These are phyloP conservation scores for Irpex sp. DNA, from an alignment of 1,284 basidiomycete genomes.

Conservation along the genomic window DNA sequence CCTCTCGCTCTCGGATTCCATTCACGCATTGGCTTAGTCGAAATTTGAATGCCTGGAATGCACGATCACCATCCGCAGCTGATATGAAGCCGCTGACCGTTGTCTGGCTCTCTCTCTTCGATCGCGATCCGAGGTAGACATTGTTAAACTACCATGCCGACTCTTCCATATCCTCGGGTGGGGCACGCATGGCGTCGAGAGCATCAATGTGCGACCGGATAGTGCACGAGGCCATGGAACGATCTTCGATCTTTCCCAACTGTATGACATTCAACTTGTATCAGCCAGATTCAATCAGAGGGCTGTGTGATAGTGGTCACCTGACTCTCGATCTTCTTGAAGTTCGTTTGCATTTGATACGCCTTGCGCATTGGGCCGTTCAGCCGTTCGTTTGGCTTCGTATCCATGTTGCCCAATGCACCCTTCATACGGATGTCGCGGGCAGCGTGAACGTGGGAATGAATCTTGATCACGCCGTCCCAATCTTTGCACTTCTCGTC, in stretches of 20 bases:
- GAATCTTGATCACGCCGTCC: constrained; percentile 19
- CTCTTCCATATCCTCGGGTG: background rate
- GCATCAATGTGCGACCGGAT: constrained; percentile 11
- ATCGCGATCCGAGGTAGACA: background rate
- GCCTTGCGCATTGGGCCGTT: constrained; percentile 20
- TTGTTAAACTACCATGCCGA: background rate
- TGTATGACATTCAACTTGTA: background rate
- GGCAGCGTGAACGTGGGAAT: constrained; percentile 15
- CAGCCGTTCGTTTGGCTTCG: constrained; percentile 20
- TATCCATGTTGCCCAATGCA: constrained; percentile 14
- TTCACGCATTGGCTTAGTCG: constrained; percentile 2
- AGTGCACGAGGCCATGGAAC: background rate
- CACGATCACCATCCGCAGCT: background rate
- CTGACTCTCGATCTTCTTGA: constrained; percentile 22
- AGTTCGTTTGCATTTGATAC: constrained; percentile 26
- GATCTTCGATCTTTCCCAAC: constrained; percentile 15
- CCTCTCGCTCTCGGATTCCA: background rate
- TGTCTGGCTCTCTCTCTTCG: background rate
- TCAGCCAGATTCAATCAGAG: background rate
- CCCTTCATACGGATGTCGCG: constrained; percentile 22
- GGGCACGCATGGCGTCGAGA: constrained; percentile 1
- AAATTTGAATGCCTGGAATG: constrained; percentile 9
- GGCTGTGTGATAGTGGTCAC: constrained; percentile 7
- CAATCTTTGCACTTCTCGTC: constrained; percentile 15
- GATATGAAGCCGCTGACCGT: background rate